These are phyloP conservation scores for Penstemon barbatus DNA, from an alignment of 257 asterid species.

Conservation along the genomic window DNA sequence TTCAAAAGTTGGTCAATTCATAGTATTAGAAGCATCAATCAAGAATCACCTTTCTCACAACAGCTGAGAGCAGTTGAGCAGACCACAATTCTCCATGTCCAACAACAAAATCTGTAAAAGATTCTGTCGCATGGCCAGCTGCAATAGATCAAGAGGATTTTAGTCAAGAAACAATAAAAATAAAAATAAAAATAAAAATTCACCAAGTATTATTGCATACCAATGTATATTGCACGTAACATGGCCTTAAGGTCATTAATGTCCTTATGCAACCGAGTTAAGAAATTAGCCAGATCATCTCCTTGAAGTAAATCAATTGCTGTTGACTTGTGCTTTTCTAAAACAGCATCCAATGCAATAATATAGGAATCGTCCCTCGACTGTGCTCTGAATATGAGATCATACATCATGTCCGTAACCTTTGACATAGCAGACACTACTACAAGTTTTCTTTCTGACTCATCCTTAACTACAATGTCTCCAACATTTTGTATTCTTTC, in stretches of 20 bases:
- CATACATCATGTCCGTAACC: slow-evolving; percentile 97
- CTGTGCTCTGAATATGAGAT: slow-evolving; percentile 80
- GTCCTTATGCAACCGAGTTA: slow-evolving; percentile 68
- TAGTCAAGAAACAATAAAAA: slow-evolving; percentile 17
- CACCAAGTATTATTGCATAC: slow-evolving; percentile 36
- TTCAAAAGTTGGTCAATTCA: slow-evolving; percentile 19
- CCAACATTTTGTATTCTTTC: slow-evolving; percentile 86
- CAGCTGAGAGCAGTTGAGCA: slow-evolving; percentile 76
- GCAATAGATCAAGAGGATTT: slow-evolving; percentile 41
- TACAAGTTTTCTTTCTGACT: slow-evolving; percentile 70
- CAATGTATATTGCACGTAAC: slow-evolving; percentile 91
- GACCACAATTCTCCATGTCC: slow-evolving; percentile 99
- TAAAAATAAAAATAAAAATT: too few species aligned
- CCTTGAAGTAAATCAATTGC: slow-evolving; percentile 82
- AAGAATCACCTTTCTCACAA: slow-evolving; percentile 72
- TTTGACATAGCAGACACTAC: slow-evolving; percentile 97
- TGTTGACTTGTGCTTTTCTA: slow-evolving; percentile 77
- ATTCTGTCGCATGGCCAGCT: slow-evolving; percentile 98
- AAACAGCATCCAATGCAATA: slow-evolving; percentile 67
- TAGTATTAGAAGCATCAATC: slow-evolving; percentile 17
- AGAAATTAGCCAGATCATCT: slow-evolving; percentile 62
- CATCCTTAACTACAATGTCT: slow-evolving; percentile 68
- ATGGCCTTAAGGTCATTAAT: slow-evolving; percentile 81
- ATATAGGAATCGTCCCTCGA: slow-evolving; percentile 69
- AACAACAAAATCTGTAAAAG: slow-evolving; percentile 97